Percentiles rank a stretch among this genome's conserved stretches.
These are phyloP conservation scores for Cladosporium phlei DNA, from an alignment of 2,329 filamentous ascomycete genomes.

Conservation along the genomic window DNA sequence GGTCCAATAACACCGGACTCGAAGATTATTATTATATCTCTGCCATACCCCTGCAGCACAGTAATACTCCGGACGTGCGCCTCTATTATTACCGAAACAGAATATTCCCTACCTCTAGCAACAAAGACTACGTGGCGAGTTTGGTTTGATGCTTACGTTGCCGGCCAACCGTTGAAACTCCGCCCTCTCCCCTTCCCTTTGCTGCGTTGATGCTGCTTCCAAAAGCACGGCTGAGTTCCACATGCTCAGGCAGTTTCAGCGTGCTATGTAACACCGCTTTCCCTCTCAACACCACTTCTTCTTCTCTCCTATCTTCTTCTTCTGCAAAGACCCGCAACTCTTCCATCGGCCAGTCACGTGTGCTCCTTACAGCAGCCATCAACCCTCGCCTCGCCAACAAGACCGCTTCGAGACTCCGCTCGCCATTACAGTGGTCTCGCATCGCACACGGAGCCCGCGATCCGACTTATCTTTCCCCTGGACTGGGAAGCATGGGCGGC, in stretches of 20 bases:
- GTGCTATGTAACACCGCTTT: slow-evolving; percentile 8
- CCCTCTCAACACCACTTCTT: neutral
- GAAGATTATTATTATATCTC: too few species aligned
- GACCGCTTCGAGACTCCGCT: slow-evolving; percentile 9
- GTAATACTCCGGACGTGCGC: too few species aligned
- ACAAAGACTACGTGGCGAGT: too few species aligned
- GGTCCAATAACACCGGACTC: too few species aligned
- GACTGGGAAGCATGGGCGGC: too few species aligned
- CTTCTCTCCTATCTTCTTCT: neutral
- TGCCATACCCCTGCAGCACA: too few species aligned
- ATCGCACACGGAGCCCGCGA: slow-evolving; percentile 28
- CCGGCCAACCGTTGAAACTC: too few species aligned
- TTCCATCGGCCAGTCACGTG: slow-evolving; percentile 6
- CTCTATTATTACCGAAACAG: too few species aligned
- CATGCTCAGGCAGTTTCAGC: slow-evolving; percentile 4
- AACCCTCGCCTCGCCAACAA: slow-evolving; percentile 1
- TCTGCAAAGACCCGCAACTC: neutral
- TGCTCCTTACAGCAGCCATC: slow-evolving; percentile 11
- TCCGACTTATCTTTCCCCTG: neutral
- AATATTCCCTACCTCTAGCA: too few species aligned
- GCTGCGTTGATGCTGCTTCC: slow-evolving; percentile 10
- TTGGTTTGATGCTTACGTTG: too few species aligned
- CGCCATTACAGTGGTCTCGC: slow-evolving; percentile 31
- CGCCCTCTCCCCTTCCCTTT: neutral
- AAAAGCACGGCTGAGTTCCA: slow-evolving; percentile 10